Conservation (phyloP, 257 asterid genomes). For the Fraxinus quadrangulata region DNA sequence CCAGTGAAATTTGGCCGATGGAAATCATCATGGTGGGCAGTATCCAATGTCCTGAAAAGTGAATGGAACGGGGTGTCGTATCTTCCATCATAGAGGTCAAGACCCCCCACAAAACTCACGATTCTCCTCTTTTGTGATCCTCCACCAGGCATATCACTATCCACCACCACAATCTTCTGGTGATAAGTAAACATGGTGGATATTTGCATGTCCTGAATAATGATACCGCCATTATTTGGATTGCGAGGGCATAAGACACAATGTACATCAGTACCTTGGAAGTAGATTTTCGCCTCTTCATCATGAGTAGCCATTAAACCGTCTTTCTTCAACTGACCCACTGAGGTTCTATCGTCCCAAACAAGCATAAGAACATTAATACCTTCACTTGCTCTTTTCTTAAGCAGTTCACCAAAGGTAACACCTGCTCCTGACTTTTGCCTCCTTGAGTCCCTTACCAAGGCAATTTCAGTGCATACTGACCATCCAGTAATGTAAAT, state of each 20-base stretch:
- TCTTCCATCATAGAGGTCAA: slow-evolving; percentile 85
- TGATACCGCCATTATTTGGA: slow-evolving; percentile 83
- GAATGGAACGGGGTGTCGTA: slow-evolving; percentile 85
- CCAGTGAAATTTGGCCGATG: slow-evolving; percentile 80
- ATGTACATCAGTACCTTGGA: slow-evolving; percentile 57
- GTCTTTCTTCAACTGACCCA: slow-evolving; percentile 63
- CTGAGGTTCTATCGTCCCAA: slow-evolving; percentile 91
- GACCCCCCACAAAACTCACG: slow-evolving; percentile 88
- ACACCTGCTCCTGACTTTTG: slow-evolving; percentile 71
- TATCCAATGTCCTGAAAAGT: slow-evolving; percentile 75
- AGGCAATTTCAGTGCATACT: slow-evolving; percentile 67
- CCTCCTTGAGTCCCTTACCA: slow-evolving; percentile 77
- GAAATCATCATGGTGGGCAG: slow-evolving; percentile 83
- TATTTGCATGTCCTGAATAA: slow-evolving; percentile 68
- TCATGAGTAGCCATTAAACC: slow-evolving; percentile 93
- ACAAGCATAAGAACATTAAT: slow-evolving; percentile 77
- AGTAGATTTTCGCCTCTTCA: slow-evolving; percentile 64
- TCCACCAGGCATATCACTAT: slow-evolving; percentile 53
- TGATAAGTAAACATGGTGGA: slow-evolving; percentile 92
- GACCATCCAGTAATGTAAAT: slow-evolving; percentile 95
- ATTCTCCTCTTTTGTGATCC: slow-evolving; percentile 51
- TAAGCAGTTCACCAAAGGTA: slow-evolving; percentile 73
- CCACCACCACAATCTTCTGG: slow-evolving; percentile 78
- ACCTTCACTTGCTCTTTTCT: slow-evolving; percentile 78
- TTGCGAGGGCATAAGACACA: slow-evolving; percentile 79